Conservation (phyloP, 2,329 filamentous ascomycete genomes). For the Clarireedia paspali region DNA sequence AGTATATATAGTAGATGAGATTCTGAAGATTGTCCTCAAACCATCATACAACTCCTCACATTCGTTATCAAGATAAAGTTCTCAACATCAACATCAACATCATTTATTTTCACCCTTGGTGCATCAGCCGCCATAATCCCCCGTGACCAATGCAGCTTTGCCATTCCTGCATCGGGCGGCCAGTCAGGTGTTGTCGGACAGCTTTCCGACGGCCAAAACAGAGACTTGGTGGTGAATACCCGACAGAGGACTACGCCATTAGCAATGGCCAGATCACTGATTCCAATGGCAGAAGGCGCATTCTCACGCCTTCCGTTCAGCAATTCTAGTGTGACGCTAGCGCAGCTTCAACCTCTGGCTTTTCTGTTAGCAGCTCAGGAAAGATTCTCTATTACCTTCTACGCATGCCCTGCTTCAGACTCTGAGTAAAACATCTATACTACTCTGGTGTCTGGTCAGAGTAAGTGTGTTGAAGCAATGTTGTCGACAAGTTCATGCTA, state of each 20-base stretch:
- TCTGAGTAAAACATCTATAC: slow-evolving; percentile 50
- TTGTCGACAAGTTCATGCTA: slow-evolving; percentile 36
- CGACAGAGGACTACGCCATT: slow-evolving; percentile 46
- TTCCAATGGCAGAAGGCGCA: slow-evolving; percentile 49
- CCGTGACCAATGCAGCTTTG: slow-evolving; percentile 40
- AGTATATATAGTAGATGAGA: not conserved
- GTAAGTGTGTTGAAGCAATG: slow-evolving; percentile 42
- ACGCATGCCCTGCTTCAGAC: slow-evolving; percentile 49
- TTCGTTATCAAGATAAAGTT: slow-evolving; percentile 3
- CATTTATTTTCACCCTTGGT: not conserved
- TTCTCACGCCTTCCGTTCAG: slow-evolving; percentile 26
- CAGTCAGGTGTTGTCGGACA: slow-evolving; percentile 49
- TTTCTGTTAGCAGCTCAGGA: slow-evolving; percentile 40
- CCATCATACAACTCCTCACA: not conserved
- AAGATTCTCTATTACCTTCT: slow-evolving; percentile 45
- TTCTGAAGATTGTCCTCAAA: no score
- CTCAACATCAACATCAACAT: slow-evolving; percentile 2
- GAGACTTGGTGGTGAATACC: slow-evolving; percentile 43
- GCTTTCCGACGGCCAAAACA: slow-evolving; percentile 53
- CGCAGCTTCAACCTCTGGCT: slow-evolving; percentile 44
- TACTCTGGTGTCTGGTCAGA: slow-evolving; percentile 32
- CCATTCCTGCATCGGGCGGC: slow-evolving; percentile 41
- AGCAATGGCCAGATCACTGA: slow-evolving; percentile 48
- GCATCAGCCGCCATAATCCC: not conserved
- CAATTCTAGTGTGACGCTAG: slow-evolving; percentile 40